phyloP scores from a whole-genome alignment of 495 filamentous ascomycete genomes.

The Penicillium nucicola region DNA sequence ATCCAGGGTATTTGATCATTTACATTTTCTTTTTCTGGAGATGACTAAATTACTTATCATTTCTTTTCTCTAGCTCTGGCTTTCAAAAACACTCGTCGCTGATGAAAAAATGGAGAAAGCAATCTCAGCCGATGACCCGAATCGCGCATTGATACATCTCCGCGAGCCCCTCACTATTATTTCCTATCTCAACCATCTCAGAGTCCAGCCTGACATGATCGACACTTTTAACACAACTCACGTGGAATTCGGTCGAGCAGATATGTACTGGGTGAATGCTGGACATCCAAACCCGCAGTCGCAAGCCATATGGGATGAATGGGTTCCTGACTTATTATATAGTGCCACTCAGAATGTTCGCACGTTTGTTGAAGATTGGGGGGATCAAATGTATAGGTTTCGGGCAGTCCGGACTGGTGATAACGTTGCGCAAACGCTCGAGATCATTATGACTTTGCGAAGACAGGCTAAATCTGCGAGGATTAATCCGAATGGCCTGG shows the following conservation, averaged over 20 bases:
- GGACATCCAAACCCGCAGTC: not conserved
- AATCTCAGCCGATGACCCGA: no score
- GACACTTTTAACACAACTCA: not conserved
- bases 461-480: not conserved
- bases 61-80: no score
- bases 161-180: not conserved
- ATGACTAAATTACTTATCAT: no score
- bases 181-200: not conserved
- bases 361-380: not conserved
- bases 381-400: not conserved
- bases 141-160: no score
- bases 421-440: not conserved
- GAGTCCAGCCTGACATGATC: not conserved
- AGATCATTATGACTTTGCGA: not conserved
- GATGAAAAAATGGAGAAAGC: no score
- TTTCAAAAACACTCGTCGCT: no score
- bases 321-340: not conserved
- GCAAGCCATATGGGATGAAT: not conserved
- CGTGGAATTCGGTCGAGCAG: not conserved
- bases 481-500: not conserved
- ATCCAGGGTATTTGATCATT: no score
- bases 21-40: no score
- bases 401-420: constrained; percentile 1
- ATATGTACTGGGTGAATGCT: not conserved
- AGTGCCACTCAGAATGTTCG: not conserved